phyloP scores from a whole-genome alignment of 148 eudicot species.

The Nepenthes mirabilis region DNA sequence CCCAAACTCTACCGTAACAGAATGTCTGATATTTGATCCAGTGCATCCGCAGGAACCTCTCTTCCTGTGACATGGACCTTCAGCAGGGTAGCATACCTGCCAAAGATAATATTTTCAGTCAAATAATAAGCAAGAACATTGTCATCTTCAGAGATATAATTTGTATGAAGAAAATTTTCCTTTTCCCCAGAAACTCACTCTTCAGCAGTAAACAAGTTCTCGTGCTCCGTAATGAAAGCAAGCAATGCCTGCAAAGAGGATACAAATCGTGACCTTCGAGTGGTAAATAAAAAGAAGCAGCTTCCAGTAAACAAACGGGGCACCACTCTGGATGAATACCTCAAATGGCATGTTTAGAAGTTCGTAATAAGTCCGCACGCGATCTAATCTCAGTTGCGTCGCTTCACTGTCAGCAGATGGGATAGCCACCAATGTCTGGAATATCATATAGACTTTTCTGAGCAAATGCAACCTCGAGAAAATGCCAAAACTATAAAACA shows the following conservation, averaged over 20 bases:
- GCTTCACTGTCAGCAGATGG: slow-evolving; percentile 80
- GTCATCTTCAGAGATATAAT: neutral
- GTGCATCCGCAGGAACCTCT: slow-evolving; percentile 79
- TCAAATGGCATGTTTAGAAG: slow-evolving; percentile 96
- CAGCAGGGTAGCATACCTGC: slow-evolving; percentile 68
- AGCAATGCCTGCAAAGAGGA: slow-evolving; percentile 65
- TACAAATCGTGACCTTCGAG: neutral
- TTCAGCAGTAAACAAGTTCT: slow-evolving; percentile 49
- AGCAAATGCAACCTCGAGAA: neutral
- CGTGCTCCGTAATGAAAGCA: slow-evolving; percentile 89
- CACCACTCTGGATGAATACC: slow-evolving; percentile 25
- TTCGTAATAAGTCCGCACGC: slow-evolving; percentile 91
- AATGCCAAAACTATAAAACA: too few species aligned
- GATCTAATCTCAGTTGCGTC: slow-evolving; percentile 73
- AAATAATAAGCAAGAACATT: neutral
- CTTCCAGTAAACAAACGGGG: neutral
- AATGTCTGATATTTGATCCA: slow-evolving; percentile 51
- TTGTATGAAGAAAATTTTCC: neutral
- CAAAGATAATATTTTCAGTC: neutral
- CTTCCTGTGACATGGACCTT: slow-evolving; percentile 84
- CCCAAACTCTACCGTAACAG: slow-evolving; percentile 8
- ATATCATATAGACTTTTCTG: neutral
- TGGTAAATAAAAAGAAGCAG: neutral
- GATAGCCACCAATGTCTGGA: slow-evolving; percentile 80
- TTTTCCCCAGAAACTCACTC: slow-evolving; percentile 51